Percentiles rank a stretch among this genome's conserved stretches.
phyloP scores from a whole-genome alignment of 805 yeast genomes.

The Kazachstania bromeliacearum region DNA sequence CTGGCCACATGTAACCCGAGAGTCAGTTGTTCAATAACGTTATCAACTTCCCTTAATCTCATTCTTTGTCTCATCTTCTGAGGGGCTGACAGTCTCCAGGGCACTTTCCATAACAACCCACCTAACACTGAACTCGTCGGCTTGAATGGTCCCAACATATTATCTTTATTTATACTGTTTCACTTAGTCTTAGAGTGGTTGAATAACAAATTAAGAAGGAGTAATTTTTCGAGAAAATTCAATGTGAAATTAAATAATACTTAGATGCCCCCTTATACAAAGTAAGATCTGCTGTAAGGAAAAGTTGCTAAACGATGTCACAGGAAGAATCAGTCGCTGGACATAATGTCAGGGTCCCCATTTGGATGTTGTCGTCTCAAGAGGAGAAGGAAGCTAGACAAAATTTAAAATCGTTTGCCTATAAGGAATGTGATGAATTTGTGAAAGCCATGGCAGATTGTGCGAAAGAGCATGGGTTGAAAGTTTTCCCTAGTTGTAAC shows the following conservation, averaged over 20 bases:
- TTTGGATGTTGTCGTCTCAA: slow-evolving; percentile 67
- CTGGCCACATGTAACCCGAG: slow-evolving; percentile 24
- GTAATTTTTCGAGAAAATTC: neutral
- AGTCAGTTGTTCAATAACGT: slow-evolving; percentile 45
- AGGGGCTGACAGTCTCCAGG: slow-evolving; percentile 67
- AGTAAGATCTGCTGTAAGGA: too few species aligned
- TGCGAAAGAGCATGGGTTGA: slow-evolving; percentile 51
- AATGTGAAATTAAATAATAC: neutral
- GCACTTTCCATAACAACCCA: slow-evolving; percentile 46
- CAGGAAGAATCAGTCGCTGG: too few species aligned
- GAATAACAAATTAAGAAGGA: too few species aligned
- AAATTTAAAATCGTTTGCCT: slow-evolving; percentile 59
- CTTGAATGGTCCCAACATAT: slow-evolving; percentile 29
- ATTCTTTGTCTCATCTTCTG: slow-evolving; percentile 81
- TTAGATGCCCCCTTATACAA: neutral
- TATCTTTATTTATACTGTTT: neutral
- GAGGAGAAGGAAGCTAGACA: slow-evolving; percentile 68
- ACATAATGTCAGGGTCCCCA: slow-evolving; percentile 38
- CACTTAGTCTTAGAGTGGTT: too few species aligned
- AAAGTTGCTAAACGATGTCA: too few species aligned
- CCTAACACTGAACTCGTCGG: slow-evolving; percentile 21
- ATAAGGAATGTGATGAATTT: slow-evolving; percentile 53
- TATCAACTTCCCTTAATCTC: slow-evolving; percentile 75
- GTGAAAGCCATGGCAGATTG: slow-evolving; percentile 64
- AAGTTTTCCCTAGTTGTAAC: slow-evolving; percentile 58